Base-by-base conservation (phyloP, 441 rosid genomes). In the Sinapis alba region DNA sequence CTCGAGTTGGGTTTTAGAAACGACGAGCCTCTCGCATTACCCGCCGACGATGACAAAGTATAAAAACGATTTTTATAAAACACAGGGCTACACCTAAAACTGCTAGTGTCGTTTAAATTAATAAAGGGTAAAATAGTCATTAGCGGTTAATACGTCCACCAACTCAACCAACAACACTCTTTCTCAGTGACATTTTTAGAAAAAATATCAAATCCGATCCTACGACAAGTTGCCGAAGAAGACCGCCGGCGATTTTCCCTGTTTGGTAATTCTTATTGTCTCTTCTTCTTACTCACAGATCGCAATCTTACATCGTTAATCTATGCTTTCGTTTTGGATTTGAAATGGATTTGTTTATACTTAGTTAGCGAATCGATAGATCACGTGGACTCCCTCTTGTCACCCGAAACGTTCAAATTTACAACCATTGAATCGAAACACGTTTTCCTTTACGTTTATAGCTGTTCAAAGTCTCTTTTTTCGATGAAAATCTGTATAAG, bases 181-280 rank as follows among this genome's bases (percentile, higher is more conserved):
- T 10, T 21, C 67, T 64, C 54, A 43, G 76, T 57, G 65, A 30
- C 60, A n/a, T 18, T 30, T n/a, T 27, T 57, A n/a, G 3, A 27
- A n/a, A n/a, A n/a, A n/a, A 8, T 8, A 15, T 15, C 6, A 6
- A 34, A 65, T 63, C 72, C 56, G 74, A 41, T 62, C 68, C 12
- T 56, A 34, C 26, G 20, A 34, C 18, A 73, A 66, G 51, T 58
- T 59, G 73, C 58, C 69, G 43, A 53, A 66, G 65, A 71, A 34
- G 65, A 66, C 67, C 65, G 64, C 73, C 77, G 70, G 74, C 61
- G 45, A 66, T 18, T 66, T 65, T 19, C 1, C 68, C 64, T 77
- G 64, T 19, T 27, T 65, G 7, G 36, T 45, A 30, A 28, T 0
- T 19, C 41, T 1, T 9, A n/a, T 54, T 18, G 4, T 56, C 53